Evolutionary conservation across 192 early-diverging fungal species (phyloP).

Genomic region (Umbelopsis sp.): DNA sequence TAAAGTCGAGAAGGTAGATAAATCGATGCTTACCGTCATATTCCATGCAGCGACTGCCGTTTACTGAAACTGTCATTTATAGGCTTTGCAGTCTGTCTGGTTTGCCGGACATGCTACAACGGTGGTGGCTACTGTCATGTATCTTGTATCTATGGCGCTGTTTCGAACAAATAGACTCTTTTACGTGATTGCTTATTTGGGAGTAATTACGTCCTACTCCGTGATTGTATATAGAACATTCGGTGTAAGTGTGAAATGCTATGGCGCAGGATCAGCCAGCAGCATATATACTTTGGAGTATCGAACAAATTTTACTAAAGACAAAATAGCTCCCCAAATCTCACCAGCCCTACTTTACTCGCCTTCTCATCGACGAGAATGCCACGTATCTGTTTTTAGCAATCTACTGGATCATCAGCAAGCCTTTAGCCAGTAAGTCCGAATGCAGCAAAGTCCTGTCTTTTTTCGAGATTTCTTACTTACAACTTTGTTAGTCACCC

Average conservation of each 20-base stretch:
- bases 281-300: neutral
- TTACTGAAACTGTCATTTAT: neutral
- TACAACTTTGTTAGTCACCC: constrained; percentile 20
- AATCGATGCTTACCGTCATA: no score
- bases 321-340: neutral
- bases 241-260: constrained; percentile 24
- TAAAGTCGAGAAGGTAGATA: neutral
- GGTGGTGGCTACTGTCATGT: constrained; percentile 9
- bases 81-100: constrained; percentile 35
- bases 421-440: constrained; percentile 31
- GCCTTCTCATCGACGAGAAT: constrained; percentile 38
- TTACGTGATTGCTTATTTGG: constrained; percentile 29
- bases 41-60: no score
- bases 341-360: constrained; percentile 9
- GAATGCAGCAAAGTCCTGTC: no score
- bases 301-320: neutral
- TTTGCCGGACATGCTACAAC: constrained; percentile 29
- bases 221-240: constrained; percentile 35
- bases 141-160: constrained; percentile 26
- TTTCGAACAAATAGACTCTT: constrained; percentile 25
- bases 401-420: constrained; percentile 31
- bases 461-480: neutral
- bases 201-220: constrained; percentile 25
- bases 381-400: constrained; percentile 25
- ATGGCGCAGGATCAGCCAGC: neutral